These are phyloP conservation scores for Hemerocallis citrina DNA, from an alignment of 106 monocot species.

Conservation along the genomic window DNA sequence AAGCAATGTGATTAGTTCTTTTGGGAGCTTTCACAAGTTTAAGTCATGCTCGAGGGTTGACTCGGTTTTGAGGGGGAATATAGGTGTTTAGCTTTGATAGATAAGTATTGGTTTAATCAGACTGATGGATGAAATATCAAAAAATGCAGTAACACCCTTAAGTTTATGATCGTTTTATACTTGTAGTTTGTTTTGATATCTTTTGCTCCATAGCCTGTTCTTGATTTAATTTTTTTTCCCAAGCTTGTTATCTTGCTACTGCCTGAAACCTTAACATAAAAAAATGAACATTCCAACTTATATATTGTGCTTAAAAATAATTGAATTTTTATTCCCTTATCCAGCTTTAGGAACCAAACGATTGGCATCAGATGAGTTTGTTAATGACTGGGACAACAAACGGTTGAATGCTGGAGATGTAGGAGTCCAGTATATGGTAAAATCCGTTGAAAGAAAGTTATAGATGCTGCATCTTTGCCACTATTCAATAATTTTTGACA, in stretches of 20 bases:
- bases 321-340: neutral
- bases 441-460: neutral
- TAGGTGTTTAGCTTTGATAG: no score
- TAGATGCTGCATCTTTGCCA: neutral
- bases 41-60: neutral
- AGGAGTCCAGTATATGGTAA: conserved; percentile 36
- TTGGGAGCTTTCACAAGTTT: neutral
- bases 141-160: neutral
- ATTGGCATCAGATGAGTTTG: conserved; percentile 63
- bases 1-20: neutral
- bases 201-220: neutral
- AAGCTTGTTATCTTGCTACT: neutral
- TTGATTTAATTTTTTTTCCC: neutral
- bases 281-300: neutral
- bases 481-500: neutral
- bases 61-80: no score
- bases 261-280: neutral
- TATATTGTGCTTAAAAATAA: neutral
- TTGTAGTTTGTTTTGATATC: neutral
- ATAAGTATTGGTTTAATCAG: neutral
- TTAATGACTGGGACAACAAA: conserved; percentile 58
- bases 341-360: conserved; percentile 58
- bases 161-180: no score
- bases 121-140: neutral
- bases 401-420: conserved; percentile 52